phyloP scores from a whole-genome alignment of 768 basidiomycete genomes.

The Calocybe cyanea region DNA sequence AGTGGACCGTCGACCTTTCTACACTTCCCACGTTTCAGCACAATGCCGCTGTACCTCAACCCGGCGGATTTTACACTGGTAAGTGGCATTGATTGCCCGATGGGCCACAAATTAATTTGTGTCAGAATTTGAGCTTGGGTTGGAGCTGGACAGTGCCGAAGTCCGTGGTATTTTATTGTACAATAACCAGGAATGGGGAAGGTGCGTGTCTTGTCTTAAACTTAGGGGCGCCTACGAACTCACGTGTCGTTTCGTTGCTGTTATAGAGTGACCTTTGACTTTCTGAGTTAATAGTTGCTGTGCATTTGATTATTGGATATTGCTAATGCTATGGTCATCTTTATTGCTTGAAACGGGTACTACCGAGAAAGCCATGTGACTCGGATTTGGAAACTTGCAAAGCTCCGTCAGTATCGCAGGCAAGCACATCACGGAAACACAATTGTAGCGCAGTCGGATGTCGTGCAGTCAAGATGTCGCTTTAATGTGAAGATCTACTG shows the following conservation, averaged over 20 bases:
- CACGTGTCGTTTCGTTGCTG: neutral
- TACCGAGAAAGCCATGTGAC: constrained; percentile 15
- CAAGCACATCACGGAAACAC: no score
- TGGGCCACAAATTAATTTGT: constrained; percentile 11
- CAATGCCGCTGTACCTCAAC: constrained; percentile 53
- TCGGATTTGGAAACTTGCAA: constrained; percentile 3
- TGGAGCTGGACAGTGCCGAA: constrained; percentile 84
- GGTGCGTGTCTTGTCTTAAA: constrained; percentile 45
- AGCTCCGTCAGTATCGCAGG: constrained; percentile 23
- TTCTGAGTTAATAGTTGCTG: constrained; percentile 27
- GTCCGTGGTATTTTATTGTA: constrained; percentile 78
- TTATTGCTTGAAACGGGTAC: constrained; percentile 6
- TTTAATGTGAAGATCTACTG: no score
- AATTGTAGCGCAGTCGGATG: no score
- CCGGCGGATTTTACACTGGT: constrained; percentile 79
- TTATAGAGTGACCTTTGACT: constrained; percentile 46
- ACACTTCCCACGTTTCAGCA: constrained; percentile 76
- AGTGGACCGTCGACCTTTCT: constrained; percentile 84
- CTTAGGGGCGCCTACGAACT: neutral
- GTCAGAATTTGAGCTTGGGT: constrained; percentile 77
- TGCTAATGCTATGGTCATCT: no score
- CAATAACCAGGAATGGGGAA: constrained; percentile 78
- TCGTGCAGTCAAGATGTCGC: no score
- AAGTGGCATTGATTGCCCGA: constrained; percentile 12
- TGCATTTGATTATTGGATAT: constrained; percentile 5